Percentiles rank a stretch among this genome's conserved stretches.
Conservation (phyloP, 2,329 filamentous ascomycete genomes). For the Colletotrichum sidae region DNA sequence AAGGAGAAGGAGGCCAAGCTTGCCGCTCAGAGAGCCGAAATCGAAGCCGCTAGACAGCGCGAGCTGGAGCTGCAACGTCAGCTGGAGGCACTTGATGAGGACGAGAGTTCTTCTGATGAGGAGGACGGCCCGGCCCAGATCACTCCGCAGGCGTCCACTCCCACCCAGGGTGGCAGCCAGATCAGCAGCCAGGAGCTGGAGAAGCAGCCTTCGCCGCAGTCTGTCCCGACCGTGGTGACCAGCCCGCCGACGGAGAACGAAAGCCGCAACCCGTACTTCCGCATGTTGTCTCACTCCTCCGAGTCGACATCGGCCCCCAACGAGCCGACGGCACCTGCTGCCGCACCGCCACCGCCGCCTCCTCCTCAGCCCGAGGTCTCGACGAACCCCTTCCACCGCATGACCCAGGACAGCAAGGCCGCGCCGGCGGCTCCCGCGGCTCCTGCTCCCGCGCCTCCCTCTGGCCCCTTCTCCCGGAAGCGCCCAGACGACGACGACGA, state of each 20-base stretch:
- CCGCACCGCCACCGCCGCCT: slow-evolving; percentile 53
- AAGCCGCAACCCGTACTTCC: slow-evolving; percentile 95
- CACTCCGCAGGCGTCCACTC: slow-evolving; percentile 70
- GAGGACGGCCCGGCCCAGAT: slow-evolving; percentile 82
- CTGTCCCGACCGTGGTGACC: slow-evolving; percentile 61
- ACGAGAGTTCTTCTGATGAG: slow-evolving; percentile 80
- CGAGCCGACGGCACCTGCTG: slow-evolving; percentile 56
- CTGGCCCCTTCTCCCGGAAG: slow-evolving; percentile 64
- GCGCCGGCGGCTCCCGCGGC: slow-evolving; percentile 43
- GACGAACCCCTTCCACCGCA: slow-evolving; percentile 96
- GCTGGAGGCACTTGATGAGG: slow-evolving; percentile 80
- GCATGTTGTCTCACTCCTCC: slow-evolving; percentile 80
- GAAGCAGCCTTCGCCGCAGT: slow-evolving; percentile 61
- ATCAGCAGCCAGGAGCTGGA: slow-evolving; percentile 66
- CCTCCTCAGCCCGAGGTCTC: slow-evolving; percentile 66
- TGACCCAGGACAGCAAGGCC: slow-evolving; percentile 73
- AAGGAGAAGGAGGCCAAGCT: slow-evolving; percentile 90
- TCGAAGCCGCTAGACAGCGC: slow-evolving; percentile 89
- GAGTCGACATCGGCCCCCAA: slow-evolving; percentile 62
- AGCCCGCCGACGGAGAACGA: slow-evolving; percentile 74
- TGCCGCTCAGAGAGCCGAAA: slow-evolving; percentile 87
- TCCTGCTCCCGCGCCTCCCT: slow-evolving; percentile 54
- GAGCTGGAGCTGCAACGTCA: slow-evolving; percentile 91
- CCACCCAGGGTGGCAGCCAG: slow-evolving; percentile 64
- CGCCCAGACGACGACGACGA: slow-evolving; percentile 72